Conservation (phyloP, 495 filamentous ascomycete species). For the Aspergillus carlsbadensis region DNA sequence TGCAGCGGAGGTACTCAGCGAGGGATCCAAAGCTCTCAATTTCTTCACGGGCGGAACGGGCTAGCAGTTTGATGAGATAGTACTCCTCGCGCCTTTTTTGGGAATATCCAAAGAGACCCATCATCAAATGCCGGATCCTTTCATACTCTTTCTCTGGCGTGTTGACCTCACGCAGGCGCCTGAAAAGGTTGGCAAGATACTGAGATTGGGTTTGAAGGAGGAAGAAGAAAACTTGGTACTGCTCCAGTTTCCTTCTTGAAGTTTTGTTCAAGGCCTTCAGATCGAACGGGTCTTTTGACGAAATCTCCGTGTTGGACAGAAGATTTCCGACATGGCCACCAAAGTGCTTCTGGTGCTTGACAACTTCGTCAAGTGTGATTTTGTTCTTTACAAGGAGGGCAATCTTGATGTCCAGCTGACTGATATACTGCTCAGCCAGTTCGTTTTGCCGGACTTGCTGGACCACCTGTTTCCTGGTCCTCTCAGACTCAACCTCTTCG, state of each 20-base stretch:
- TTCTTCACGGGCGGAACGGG: slow-evolving; percentile 80
- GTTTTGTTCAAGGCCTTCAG: slow-evolving; percentile 97
- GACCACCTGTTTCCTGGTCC: slow-evolving; percentile 87
- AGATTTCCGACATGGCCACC: slow-evolving; percentile 87
- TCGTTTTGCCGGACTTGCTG: slow-evolving; percentile 97
- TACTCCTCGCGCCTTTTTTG: slow-evolving; percentile 97
- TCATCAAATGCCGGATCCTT: slow-evolving; percentile 86
- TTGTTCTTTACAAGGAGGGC: slow-evolving; percentile 98
- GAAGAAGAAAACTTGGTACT: slow-evolving; percentile 98
- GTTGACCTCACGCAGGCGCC: slow-evolving; percentile 76
- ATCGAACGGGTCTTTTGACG: slow-evolving; percentile 90
- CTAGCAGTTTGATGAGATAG: slow-evolving; percentile 88
- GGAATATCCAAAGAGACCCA: slow-evolving; percentile 96
- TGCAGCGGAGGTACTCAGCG: slow-evolving; percentile 84
- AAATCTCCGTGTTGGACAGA: slow-evolving; percentile 80
- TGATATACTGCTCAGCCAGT: slow-evolving; percentile 94
- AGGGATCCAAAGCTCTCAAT: slow-evolving; percentile 70
- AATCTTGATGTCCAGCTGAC: slow-evolving; percentile 98
- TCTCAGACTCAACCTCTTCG: slow-evolving; percentile 95
- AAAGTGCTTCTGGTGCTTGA: slow-evolving; percentile 95
- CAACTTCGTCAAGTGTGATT: slow-evolving; percentile 96
- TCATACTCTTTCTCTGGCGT: slow-evolving; percentile 91
- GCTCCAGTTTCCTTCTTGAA: slow-evolving; percentile 88
- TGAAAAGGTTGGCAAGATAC: slow-evolving; percentile 88
- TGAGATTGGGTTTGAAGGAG: slow-evolving; percentile 95